Conservation (phyloP, 768 basidiomycete species). For the Lactarius akahatsu region DNA sequence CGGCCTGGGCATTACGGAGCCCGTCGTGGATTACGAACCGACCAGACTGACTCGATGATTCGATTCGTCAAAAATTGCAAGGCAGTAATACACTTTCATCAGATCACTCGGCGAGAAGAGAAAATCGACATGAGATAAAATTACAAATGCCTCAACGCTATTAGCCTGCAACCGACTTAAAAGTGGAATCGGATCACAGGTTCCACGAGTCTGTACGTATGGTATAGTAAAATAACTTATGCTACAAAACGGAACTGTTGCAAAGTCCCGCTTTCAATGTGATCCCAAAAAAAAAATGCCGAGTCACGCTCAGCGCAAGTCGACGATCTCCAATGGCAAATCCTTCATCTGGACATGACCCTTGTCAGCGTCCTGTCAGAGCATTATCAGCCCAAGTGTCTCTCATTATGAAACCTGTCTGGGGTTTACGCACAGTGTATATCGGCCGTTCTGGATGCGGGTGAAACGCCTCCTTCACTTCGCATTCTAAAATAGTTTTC, state of each 20-base stretch:
- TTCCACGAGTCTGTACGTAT: neutral
- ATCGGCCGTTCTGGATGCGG: conserved; percentile 82
- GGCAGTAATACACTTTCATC: too few relatives aligned
- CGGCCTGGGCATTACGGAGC: too few relatives aligned
- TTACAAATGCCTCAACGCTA: conserved; percentile 13
- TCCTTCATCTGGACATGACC: conserved; percentile 82
- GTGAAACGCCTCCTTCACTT: conserved; percentile 75
- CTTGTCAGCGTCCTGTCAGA: conserved; percentile 71
- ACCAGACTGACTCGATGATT: neutral
- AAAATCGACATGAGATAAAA: conserved; percentile 11
- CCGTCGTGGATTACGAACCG: neutral
- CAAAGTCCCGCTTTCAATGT: conserved; percentile 12
- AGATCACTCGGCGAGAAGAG: neutral
- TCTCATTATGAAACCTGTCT: neutral
- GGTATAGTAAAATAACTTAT: conserved; percentile 12
- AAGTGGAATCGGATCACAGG: conserved; percentile 11
- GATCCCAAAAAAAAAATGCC: conserved; percentile 5
- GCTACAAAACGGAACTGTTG: conserved; percentile 8
- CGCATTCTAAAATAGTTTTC: conserved; percentile 65
- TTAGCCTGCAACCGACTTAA: conserved; percentile 12
- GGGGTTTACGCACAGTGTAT: conserved; percentile 66
- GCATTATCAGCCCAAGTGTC: neutral
- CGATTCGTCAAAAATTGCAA: too few relatives aligned
- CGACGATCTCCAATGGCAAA: conserved; percentile 76
- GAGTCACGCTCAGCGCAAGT: conserved; percentile 49